Conservation (phyloP, 805 yeast genomes). For the Saccharomycopsis javanensis region DNA sequence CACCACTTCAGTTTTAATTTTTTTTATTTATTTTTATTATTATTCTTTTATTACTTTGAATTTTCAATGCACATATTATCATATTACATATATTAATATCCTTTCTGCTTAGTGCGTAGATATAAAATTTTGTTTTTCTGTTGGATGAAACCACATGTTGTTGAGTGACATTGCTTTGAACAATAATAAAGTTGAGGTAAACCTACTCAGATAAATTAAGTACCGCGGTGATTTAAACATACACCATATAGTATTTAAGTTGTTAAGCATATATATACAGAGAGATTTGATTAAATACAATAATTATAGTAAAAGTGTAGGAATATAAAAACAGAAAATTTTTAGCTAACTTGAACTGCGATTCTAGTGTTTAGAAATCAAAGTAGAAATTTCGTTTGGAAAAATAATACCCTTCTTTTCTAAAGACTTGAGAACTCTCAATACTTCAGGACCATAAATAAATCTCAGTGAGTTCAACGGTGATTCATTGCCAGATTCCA, state of each 20-base stretch:
- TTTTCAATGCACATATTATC: neutral
- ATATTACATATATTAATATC: neutral
- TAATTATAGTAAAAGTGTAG: neutral
- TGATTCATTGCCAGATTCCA: neutral
- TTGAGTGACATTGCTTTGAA: neutral
- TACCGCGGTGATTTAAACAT: neutral
- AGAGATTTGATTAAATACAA: neutral
- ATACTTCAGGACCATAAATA: conserved; percentile 12
- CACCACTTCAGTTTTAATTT: neutral
- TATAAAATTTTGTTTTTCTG: too few relatives aligned
- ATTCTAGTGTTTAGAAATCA: neutral
- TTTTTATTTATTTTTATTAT: neutral
- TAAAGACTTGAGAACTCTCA: conserved; percentile 8
- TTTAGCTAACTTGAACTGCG: neutral
- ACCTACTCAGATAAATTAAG: too few relatives aligned
- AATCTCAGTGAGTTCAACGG: conserved; percentile 5
- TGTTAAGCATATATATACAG: neutral
- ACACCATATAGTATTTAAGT: neutral
- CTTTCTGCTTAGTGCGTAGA: too few relatives aligned
- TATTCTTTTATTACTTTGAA: neutral
- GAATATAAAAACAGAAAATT: neutral
- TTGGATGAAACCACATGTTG: too few relatives aligned
- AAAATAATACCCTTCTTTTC: neutral
- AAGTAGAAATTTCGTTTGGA: neutral
- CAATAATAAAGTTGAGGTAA: too few relatives aligned